Base-by-base conservation (phyloP, 495 filamentous ascomycete genomes). In the Hyaloscypha finlandica region DNA sequence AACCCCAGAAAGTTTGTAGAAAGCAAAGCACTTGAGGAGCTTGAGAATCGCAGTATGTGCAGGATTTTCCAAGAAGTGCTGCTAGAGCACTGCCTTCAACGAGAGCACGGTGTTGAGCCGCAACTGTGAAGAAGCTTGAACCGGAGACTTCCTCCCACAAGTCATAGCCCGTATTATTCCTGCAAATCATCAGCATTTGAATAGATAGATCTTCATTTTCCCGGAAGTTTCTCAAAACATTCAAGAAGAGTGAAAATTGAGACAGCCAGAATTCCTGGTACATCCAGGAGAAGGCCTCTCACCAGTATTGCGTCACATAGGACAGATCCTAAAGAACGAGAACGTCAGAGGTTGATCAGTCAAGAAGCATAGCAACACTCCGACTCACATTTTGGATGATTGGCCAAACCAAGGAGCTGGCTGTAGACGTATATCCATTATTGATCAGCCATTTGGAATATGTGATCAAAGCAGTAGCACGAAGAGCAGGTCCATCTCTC, bases 241-340 rank as follows among this genome's bases (percentile, higher is more conserved):
- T 25, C 25, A 25, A 25, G 2, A 25, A 1, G 2, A 25, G 25
- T 25, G 25, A 2, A 25, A 25, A 25, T 25, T 25, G 25, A 37
- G 35, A 37, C 35, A 1, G 35, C 12, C 35, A n/a, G 52, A 25
- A 25, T 25, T 25, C 25, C 25, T 25, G 25, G 35, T 12, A 59
- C 8, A 31, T 37, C 3, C 4, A 32, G 16, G 31, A 54, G 22
- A 16, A n/a, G 16, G 11, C 39, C 29, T 65, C 70, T 33, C 67
- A 76, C 90, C 90, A 93, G 77, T 92, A 88, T 68, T 91, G 83
- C 4, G 86, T 79, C 8, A 90, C 84, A 68, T 92, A 85, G 51
- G 81, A 78, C 12, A 88, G 71, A 67, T 87, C 86, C 42, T 48
- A 19, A 12, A 16, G 42, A 48, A 48, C 9, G 14, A 19, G 35